Percentiles rank a stretch among this genome's conserved stretches.
These are phyloP conservation scores for Madurella mycetomatis DNA, from an alignment of 2,329 filamentous ascomycete species.

Conservation along the genomic window DNA sequence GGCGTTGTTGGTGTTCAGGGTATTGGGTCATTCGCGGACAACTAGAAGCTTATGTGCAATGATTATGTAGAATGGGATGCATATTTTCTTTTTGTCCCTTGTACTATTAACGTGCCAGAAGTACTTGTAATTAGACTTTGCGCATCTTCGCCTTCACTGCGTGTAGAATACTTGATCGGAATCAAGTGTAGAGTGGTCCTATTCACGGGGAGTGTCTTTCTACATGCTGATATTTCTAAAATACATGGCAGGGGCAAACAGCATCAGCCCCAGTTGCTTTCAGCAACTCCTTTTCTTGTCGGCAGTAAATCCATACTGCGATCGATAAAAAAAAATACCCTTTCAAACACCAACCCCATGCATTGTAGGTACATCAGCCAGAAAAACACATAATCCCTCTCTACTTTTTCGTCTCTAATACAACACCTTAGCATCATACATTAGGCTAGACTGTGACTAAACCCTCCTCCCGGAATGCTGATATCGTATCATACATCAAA, in stretches of 20 bases:
- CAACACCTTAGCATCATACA: background rate
- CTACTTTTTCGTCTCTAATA: background rate
- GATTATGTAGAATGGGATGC: background rate
- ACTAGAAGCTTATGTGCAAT: background rate
- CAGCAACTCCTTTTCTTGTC: too few species aligned
- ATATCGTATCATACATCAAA: background rate
- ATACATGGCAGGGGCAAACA: too few species aligned
- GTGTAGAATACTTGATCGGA: too few species aligned
- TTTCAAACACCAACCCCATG: background rate
- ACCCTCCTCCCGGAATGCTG: background rate
- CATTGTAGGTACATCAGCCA: background rate
- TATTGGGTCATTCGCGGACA: background rate
- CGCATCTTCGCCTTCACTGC: too few species aligned
- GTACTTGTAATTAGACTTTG: too few species aligned
- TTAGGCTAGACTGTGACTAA: background rate
- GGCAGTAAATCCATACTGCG: too few species aligned
- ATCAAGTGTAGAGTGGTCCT: too few species aligned
- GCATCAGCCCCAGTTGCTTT: too few species aligned
- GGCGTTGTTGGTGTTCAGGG: background rate
- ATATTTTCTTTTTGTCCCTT: too few species aligned
- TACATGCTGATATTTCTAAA: too few species aligned
- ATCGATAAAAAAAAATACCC: background rate
- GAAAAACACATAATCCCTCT: background rate
- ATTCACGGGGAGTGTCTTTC: too few species aligned
- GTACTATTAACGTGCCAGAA: too few species aligned